These are phyloP conservation scores for Filobasidium floriforme DNA, from an alignment of 768 basidiomycete genomes.

Conservation along the genomic window DNA sequence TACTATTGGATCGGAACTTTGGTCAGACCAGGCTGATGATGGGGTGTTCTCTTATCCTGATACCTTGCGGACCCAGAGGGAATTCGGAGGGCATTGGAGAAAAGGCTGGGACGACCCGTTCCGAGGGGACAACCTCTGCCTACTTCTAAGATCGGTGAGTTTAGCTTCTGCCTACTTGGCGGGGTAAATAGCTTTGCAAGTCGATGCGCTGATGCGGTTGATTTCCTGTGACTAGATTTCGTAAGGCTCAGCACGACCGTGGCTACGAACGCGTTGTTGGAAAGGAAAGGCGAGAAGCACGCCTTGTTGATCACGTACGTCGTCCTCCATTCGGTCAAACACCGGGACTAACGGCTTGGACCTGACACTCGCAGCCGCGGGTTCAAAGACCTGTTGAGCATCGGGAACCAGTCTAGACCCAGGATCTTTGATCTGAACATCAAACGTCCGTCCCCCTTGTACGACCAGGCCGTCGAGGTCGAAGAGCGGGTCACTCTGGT, in stretches of 20 bases:
- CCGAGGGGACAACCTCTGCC: constrained; percentile 60
- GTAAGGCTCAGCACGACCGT: constrained; percentile 89
- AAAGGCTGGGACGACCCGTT: constrained; percentile 61
- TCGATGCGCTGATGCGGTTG: no score
- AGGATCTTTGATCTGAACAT: constrained; percentile 93
- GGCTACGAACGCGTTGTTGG: constrained; percentile 89
- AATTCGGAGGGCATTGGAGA: constrained; percentile 75
- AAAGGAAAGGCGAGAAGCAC: constrained; percentile 86
- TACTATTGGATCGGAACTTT: no score
- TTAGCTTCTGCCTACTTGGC: no score
- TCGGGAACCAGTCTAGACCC: constrained; percentile 91
- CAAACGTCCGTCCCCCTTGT: constrained; percentile 55
- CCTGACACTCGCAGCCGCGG: constrained; percentile 22
- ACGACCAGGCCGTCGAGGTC: constrained; percentile 59
- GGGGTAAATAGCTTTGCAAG: no score
- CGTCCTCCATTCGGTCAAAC: no score
- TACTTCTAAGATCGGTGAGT: constrained; percentile 36
- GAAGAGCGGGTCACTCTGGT: constrained; percentile 93
- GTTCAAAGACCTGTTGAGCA: constrained; percentile 67
- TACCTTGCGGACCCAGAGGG: no score
- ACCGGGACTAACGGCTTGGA: no score
- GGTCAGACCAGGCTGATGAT: no score
- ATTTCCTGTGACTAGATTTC: no score
- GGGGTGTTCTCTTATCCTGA: no score
- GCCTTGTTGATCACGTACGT: constrained; percentile 70